Percentiles rank a stretch among this genome's conserved stretches.
phyloP scores from a whole-genome alignment of 345 rosid genomes.

The Lepidium didymum region DNA sequence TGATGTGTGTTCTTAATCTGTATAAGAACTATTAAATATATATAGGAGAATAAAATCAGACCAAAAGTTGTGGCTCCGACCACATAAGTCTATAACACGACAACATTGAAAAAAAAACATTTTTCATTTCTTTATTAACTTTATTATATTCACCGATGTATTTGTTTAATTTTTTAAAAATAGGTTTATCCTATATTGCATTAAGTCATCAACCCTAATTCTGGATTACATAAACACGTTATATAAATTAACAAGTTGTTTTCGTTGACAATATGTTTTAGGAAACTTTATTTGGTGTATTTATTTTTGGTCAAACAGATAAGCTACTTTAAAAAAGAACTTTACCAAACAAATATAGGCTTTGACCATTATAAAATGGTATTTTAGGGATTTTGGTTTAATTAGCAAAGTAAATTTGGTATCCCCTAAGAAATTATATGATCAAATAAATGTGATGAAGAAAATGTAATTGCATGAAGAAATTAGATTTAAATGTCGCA shows the following conservation, averaged over 20 bases:
- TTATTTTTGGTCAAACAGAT: background rate
- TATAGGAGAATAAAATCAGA: background rate
- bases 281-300: no score
- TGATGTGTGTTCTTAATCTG: background rate
- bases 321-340: background rate
- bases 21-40: background rate
- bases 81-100: constrained; percentile 1
- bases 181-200: background rate
- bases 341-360: background rate
- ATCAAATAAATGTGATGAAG: background rate
- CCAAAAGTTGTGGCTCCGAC: constrained; percentile 18
- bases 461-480: background rate
- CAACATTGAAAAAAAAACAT: background rate
- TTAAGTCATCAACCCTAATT: background rate
- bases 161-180: background rate
- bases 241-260: background rate
- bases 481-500: background rate
- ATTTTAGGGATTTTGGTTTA: background rate
- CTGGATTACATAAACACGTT: background rate
- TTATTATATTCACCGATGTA: background rate
- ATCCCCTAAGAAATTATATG: background rate
- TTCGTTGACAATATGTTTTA: background rate
- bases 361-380: background rate
- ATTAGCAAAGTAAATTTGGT: background rate
- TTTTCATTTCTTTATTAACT: background rate